Evolutionary conservation across 371 early-diverging fungal species (phyloP).

Genomic region (Actinomortierella wolfii): DNA sequence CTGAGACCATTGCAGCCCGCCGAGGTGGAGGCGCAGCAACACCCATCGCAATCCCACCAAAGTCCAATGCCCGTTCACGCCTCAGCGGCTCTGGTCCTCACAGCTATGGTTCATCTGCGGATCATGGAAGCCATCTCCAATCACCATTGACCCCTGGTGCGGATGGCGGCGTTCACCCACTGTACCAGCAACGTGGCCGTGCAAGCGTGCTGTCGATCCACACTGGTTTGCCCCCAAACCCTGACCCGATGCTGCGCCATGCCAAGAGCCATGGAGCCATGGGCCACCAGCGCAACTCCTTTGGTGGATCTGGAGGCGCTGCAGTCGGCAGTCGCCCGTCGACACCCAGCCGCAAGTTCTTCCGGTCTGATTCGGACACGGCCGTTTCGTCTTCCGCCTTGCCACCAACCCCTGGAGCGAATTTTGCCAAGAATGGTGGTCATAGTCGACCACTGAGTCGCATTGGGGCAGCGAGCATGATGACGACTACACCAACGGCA

Average conservation of each 20-base stretch:
- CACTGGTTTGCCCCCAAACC: conserved; percentile 24
- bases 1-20: conserved; percentile 20
- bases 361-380: conserved; percentile 23
- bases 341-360: conserved; percentile 28
- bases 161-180: conserved; percentile 7
- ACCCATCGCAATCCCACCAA: conserved; percentile 23
- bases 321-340: conserved; percentile 17
- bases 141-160: conserved; percentile 12
- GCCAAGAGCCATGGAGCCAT: conserved; percentile 31
- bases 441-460: conserved; percentile 30
- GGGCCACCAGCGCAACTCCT: conserved; percentile 8
- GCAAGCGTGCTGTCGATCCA: conserved; percentile 21
- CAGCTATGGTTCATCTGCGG: conserved; percentile 6
- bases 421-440: not conserved
- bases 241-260: conserved; percentile 37
- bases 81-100: conserved; percentile 2
- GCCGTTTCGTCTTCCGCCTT: not conserved
- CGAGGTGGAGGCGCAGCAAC: conserved; percentile 25
- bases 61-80: conserved; percentile 25
- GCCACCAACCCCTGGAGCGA: not conserved
- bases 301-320: conserved; percentile 8
- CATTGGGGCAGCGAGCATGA: conserved; percentile 16
- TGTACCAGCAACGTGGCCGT: too few species aligned
- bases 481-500: conserved; percentile 22
- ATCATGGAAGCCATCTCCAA: conserved; percentile 8